Evolutionary conservation across 257 asterid species (phyloP).

Genomic region (Coffea eugenioides): DNA sequence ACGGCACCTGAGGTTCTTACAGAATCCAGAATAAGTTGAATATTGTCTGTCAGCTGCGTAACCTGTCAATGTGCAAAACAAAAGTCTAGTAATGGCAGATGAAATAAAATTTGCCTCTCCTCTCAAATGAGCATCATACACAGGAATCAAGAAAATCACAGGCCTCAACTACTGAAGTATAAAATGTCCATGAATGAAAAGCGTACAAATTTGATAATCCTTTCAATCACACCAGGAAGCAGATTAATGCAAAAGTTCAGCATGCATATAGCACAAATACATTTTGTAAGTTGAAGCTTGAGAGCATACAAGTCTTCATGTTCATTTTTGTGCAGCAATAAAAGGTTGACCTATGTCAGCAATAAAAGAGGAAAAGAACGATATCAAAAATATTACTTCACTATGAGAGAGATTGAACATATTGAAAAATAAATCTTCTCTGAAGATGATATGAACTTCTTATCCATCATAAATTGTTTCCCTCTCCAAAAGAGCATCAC

Average conservation of each 20-base stretch:
- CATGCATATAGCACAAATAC: background rate
- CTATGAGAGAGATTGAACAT: too few relatives aligned
- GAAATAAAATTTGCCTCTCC: background rate
- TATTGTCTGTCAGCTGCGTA: conserved; percentile 52
- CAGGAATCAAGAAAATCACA: background rate
- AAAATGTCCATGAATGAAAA: too few relatives aligned
- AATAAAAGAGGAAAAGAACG: background rate
- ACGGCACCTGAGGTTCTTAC: conserved; percentile 52
- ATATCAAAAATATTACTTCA: background rate
- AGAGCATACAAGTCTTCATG: background rate
- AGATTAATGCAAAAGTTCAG: background rate
- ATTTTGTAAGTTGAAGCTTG: background rate
- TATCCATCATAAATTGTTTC: background rate
- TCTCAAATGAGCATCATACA: background rate
- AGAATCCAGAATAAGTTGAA: conserved; percentile 55
- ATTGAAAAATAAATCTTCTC: background rate
- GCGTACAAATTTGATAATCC: background rate
- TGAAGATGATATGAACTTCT: background rate
- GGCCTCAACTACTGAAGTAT: background rate
- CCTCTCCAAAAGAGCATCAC: background rate
- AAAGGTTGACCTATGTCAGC: background rate
- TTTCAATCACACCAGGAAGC: background rate
- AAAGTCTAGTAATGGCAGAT: background rate
- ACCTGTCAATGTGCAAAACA: conserved; percentile 39
- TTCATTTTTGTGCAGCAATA: background rate